Base-by-base conservation (phyloP, 495 filamentous ascomycete species). In the Astrothelium subdiscretum region DNA sequence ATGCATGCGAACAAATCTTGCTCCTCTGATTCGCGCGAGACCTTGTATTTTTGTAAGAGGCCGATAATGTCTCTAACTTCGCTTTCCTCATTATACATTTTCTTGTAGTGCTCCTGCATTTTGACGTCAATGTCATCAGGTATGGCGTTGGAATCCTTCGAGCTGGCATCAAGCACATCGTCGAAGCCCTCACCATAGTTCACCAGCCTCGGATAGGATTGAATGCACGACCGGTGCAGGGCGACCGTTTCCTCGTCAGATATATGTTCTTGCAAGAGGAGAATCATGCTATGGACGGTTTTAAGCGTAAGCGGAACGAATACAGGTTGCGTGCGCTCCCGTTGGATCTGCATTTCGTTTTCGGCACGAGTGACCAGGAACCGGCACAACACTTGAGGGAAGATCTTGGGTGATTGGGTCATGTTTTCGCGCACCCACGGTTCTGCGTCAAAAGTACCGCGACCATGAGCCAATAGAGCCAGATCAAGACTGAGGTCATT, bases 1-100 rank as follows among this genome's bases (percentile, higher is more conserved):
- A 99, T 97, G 74, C 92, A 96, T 13, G 92, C 89, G 71, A 97
- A 99, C 3, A 96, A 79, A 68, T 99, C 94, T 71, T 96, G 91
- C 59, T 96, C 90, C 15, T 83, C 76, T 1, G 90, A 83, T 59
- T 94, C 87, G 27, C 82, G 80, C 0, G 95, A 97, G 40, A 82
- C 82, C 74, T 97, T 97, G 75, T 94, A 92, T 44, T 80, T 78
- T 64, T 88, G 83, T 66, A 99, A 85, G 54, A 87, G 81, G 61
- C 88, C 83, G 61, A 97, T 83, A 67, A 97, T 84, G 62, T 88
- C 81, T 31, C 87, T 80, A 58, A 96, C 84, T 40, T 92, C 86
- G 27, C 88, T 80, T 65, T 96, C 89, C 59, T 88, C 84, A 63
- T 88, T 87, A 70, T 97, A 97, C 90, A 99, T 96, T 65, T 87